Conservation (phyloP, 2,329 filamentous ascomycete genomes). For the Epicoccum nigrum region DNA sequence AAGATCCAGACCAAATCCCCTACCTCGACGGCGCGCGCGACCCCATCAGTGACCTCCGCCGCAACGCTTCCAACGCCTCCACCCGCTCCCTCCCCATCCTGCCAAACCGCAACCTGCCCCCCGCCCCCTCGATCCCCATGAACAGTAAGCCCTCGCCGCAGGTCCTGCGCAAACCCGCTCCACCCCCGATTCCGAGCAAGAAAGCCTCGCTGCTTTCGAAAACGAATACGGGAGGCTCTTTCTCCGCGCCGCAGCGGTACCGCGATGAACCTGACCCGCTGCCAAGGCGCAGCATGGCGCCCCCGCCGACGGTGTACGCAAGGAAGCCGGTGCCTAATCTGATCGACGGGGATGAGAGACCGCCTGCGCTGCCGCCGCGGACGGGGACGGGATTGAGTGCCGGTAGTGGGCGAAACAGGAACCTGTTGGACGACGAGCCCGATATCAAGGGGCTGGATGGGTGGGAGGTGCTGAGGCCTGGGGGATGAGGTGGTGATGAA, state of each 20-base stretch:
- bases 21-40: constrained; percentile 32
- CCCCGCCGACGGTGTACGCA: constrained; percentile 16
- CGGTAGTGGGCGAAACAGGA: constrained; percentile 28
- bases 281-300: constrained; percentile 36
- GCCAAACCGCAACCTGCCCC: constrained; percentile 15
- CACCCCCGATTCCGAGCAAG: constrained; percentile 42
- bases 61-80: constrained; percentile 34
- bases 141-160: constrained; percentile 28
- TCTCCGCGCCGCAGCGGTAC: constrained; percentile 26
- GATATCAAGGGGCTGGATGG: constrained; percentile 43
- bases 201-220: constrained; percentile 39
- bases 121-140: constrained; percentile 1
- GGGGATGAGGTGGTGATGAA: neutral
- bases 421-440: constrained; percentile 45
- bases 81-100: constrained; percentile 38
- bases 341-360: constrained; percentile 26
- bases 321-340: constrained; percentile 29
- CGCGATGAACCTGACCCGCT: constrained; percentile 25
- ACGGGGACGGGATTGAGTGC: constrained; percentile 36
- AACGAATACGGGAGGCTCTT: neutral
- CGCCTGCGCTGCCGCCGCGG: constrained; percentile 41
- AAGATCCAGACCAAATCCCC: constrained; percentile 26
- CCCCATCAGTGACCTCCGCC: constrained; percentile 27
- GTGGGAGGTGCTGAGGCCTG: constrained; percentile 49
- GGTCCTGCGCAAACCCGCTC: constrained; percentile 43